A percentile compares a stretch with the other conserved stretches of the same genome.
These are phyloP conservation scores for Solanum bulbocastanum DNA, from an alignment of 257 asterid genomes.

Conservation along the genomic window DNA sequence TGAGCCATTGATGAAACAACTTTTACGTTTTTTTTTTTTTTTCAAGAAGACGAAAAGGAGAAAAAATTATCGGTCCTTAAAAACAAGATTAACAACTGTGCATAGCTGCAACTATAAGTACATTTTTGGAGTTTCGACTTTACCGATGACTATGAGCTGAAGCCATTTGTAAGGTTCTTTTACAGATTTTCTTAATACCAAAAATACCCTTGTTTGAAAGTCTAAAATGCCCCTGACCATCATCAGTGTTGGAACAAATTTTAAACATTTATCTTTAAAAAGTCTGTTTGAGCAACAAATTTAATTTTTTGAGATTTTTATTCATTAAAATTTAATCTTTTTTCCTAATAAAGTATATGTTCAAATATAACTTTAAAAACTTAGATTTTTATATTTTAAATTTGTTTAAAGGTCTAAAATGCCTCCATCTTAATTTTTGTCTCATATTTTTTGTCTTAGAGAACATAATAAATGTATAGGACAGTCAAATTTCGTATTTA, in stretches of 20 bases:
- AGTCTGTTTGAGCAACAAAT: background rate
- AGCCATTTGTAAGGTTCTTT: background rate
- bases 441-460: background rate
- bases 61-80: background rate
- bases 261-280: background rate
- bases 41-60: background rate
- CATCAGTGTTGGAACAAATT: background rate
- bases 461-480: fast-evolving
- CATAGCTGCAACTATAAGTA: background rate
- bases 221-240: background rate
- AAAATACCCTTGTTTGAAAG: background rate
- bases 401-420: background rate
- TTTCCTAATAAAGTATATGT: background rate
- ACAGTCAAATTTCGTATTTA: too few species aligned
- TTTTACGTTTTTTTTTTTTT: background rate
- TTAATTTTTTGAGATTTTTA: too few species aligned
- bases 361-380: background rate
- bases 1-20: conserved; percentile 5
- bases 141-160: background rate
- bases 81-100: background rate
- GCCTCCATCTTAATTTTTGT: background rate
- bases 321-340: background rate
- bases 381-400: background rate
- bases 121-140: background rate
- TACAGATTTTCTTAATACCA: background rate